Percentiles rank a stretch among this genome's conserved stretches.
Conservation (phyloP, 2,329 filamentous ascomycete genomes). For the Clarireedia sp. region DNA sequence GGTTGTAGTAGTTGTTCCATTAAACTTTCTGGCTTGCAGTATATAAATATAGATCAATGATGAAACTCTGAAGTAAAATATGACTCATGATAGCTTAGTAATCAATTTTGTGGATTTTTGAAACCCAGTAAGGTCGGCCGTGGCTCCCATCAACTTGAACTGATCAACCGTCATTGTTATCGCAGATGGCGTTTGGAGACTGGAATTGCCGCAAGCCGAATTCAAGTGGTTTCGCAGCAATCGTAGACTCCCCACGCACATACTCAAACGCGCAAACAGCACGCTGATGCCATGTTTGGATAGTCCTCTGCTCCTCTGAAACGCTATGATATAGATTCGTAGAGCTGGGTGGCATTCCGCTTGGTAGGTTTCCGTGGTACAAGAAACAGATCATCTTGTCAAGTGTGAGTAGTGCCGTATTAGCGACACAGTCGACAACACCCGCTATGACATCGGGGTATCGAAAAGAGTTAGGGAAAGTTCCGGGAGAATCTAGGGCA, state of each 20-base stretch:
- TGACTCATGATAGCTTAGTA: too few species aligned
- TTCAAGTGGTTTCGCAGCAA: not conserved
- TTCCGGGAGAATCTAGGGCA: too few species aligned
- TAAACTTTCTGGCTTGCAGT: too few species aligned
- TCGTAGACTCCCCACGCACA: not conserved
- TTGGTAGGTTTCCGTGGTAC: not conserved
- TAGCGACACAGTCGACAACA: constrained; percentile 1
- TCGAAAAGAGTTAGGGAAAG: not conserved
- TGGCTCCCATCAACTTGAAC: too few species aligned
- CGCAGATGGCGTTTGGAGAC: not conserved
- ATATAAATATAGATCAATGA: too few species aligned
- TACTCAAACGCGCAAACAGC: not conserved
- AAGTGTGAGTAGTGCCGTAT: not conserved
- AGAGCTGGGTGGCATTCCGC: too few species aligned
- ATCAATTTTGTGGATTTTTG: too few species aligned
- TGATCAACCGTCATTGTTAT: not conserved
- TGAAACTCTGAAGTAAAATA: too few species aligned
- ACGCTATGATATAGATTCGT: too few species aligned
- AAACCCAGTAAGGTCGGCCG: too few species aligned
- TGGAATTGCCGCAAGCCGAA: not conserved
- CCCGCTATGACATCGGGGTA: constrained; percentile 1
- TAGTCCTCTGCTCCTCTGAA: not conserved
- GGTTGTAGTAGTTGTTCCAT: too few species aligned
- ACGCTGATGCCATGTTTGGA: not conserved
- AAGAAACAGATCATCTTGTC: constrained; percentile 1